These are phyloP conservation scores for Quercus mongolica DNA, from an alignment of 306 rosid species.

Conservation along the genomic window DNA sequence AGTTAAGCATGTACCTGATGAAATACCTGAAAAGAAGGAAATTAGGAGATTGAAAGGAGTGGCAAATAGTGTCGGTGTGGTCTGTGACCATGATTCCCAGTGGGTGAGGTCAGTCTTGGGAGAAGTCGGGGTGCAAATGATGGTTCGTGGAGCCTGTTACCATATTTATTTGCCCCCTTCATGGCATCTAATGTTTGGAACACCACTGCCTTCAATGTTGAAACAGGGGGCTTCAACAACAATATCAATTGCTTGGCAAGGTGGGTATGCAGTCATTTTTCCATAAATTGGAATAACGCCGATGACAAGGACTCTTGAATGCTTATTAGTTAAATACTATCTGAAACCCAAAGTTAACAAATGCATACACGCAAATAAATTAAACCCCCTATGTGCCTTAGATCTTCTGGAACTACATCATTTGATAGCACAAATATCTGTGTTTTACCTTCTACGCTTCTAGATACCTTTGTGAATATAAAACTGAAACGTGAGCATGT, in stretches of 20 bases:
- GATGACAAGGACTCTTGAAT: neutral
- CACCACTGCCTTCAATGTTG: slow-evolving; percentile 90
- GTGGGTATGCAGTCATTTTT: slow-evolving; percentile 39
- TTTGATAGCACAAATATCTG: neutral
- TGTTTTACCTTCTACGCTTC: neutral
- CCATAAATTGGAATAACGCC: neutral
- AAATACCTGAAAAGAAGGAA: slow-evolving; percentile 77
- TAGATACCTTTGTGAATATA: slow-evolving; percentile 6
- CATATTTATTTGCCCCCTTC: slow-evolving; percentile 88
- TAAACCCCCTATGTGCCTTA: neutral
- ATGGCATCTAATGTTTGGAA: slow-evolving; percentile 91
- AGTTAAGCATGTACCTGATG: slow-evolving; percentile 83
- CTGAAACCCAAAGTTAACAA: neutral
- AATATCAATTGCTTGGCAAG: slow-evolving; percentile 94
- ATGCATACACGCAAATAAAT: neutral
- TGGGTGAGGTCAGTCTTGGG: slow-evolving; percentile 91
- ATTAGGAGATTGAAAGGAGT: slow-evolving; percentile 74
- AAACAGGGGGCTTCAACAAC: slow-evolving; percentile 90
- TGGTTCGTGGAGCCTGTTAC: slow-evolving; percentile 95
- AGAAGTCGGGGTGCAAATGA: slow-evolving; percentile 96
- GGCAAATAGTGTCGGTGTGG: slow-evolving; percentile 72
- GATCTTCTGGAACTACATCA: neutral
- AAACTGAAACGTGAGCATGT: slow-evolving; percentile 47
- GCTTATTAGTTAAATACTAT: neutral
- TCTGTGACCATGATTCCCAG: slow-evolving; percentile 75